A percentile compares a stretch with the other conserved stretches of the same genome.
Evolutionary conservation across 192 early-diverging fungal species (phyloP).

Genomic region (Podila epicladia): DNA sequence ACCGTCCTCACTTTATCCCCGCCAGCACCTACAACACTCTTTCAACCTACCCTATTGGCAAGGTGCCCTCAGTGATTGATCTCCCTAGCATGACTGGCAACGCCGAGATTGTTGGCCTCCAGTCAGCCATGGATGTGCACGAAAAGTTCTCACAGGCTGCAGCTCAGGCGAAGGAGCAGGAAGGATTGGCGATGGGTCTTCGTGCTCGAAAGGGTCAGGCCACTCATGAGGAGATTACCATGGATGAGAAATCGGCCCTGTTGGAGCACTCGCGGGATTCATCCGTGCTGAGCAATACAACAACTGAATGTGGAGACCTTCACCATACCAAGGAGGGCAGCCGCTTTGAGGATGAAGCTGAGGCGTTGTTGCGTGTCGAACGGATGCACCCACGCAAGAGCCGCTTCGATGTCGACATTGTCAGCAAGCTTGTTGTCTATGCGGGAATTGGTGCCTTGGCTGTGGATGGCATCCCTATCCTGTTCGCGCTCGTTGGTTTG

Average conservation of each 20-base stretch:
- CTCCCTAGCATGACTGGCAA: constrained; percentile 50
- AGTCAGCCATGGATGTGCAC: constrained; percentile 59
- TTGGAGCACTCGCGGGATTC: constrained; percentile 18
- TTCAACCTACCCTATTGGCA: constrained; percentile 43
- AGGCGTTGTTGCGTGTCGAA: constrained; percentile 41
- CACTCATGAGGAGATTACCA: constrained; percentile 4
- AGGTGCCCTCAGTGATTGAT: constrained; percentile 42
- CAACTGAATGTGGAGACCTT: constrained; percentile 26
- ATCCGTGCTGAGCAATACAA: constrained; percentile 28
- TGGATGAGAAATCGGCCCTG: constrained; percentile 13
- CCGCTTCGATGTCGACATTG: constrained; percentile 67
- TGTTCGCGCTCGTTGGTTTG: constrained; percentile 57
- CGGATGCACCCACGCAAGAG: constrained; percentile 53
- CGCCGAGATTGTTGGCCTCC: constrained; percentile 59
- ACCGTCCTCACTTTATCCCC: constrained; percentile 53
- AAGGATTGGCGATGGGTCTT: constrained; percentile 12
- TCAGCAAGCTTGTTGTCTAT: constrained; percentile 68
- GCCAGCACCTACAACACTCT: constrained; percentile 44
- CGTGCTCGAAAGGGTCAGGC: constrained; percentile 23
- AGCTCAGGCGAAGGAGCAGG: constrained; percentile 21
- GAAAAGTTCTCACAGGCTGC: constrained; percentile 52
- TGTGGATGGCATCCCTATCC: constrained; percentile 56
- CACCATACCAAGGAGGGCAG: not conserved
- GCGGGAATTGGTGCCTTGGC: constrained; percentile 64
- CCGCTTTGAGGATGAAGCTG: constrained; percentile 39